Conservation (phyloP, 306 rosid genomes). For the Luffa acutangula region DNA sequence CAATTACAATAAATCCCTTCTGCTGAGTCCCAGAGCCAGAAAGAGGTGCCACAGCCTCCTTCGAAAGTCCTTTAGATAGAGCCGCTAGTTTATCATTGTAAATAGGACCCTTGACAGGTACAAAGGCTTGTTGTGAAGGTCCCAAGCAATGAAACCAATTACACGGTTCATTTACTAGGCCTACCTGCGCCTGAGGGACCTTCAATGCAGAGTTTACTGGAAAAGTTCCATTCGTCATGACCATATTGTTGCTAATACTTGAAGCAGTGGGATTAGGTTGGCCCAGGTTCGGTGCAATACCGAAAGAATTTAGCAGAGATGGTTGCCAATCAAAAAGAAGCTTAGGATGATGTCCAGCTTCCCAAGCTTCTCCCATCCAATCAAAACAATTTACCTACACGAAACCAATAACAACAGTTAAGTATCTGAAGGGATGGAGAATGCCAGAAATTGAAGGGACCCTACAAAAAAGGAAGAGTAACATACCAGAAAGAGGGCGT, state of each 20-base stretch:
- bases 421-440: not conserved
- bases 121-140: conserved; percentile 36
- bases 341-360: conserved; percentile 34
- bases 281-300: conserved; percentile 31
- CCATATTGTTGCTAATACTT: conserved; percentile 22
- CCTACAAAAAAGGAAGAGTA: not conserved
- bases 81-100: conserved; percentile 20
- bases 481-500: conserved; percentile 56
- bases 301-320: conserved; percentile 28
- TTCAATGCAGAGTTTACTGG: conserved; percentile 26
- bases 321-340: conserved; percentile 43
- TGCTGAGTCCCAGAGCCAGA: conserved; percentile 22
- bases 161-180: conserved; percentile 43
- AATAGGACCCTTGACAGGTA: conserved; percentile 25
- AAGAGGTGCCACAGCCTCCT: conserved; percentile 21
- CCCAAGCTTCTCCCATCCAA: conserved; percentile 69
- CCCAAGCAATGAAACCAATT: conserved; percentile 71
- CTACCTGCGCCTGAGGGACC: conserved; percentile 31
- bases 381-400: conserved; percentile 26
- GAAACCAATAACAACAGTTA: conserved; percentile 2
- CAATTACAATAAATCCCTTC: conserved; percentile 59
- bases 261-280: conserved; percentile 35
- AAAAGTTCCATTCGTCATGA: conserved; percentile 25
- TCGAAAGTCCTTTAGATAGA: conserved; percentile 4
- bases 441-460: not conserved